Percentiles rank a stretch among this genome's conserved stretches.
These are phyloP conservation scores for Melampsora larici-populina DNA, from an alignment of 1,284 basidiomycete species.

Conservation along the genomic window DNA sequence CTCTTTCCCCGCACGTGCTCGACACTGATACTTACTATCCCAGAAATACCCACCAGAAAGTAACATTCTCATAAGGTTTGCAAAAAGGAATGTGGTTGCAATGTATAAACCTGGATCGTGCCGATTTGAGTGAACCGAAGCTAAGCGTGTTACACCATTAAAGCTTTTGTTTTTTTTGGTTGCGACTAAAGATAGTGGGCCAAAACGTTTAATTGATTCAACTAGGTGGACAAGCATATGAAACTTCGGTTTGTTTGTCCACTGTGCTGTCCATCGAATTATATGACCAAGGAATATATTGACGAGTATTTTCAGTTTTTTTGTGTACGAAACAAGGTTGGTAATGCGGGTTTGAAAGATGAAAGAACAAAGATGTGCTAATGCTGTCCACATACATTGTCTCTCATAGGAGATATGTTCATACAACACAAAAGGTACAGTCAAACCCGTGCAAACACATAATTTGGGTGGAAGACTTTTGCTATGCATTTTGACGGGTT, in stretches of 20 bases:
- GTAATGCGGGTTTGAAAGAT: slow-evolving; percentile 55
- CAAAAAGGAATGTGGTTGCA: not conserved
- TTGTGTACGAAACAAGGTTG: slow-evolving; percentile 47
- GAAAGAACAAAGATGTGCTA: slow-evolving; percentile 53
- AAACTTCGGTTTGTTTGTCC: no score
- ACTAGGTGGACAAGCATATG: no score
- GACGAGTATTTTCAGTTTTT: slow-evolving; percentile 47
- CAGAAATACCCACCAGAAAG: no score
- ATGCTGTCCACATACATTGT: slow-evolving; percentile 52
- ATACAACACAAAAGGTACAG: no score
- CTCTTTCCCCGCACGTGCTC: no score
- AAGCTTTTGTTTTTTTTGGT: slow-evolving; percentile 8
- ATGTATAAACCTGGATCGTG: not conserved
- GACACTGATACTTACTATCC: no score
- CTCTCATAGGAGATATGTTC: slow-evolving; percentile 39
- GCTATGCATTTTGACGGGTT: no score
- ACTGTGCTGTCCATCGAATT: no score
- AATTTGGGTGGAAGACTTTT: no score
- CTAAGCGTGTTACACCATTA: slow-evolving; percentile 1
- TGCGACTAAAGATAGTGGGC: not conserved
- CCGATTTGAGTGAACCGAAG: slow-evolving; percentile 13
- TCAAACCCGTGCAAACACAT: no score
- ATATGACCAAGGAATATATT: slow-evolving; percentile 51
- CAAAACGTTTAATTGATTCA: no score
- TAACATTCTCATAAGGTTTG: no score